A percentile compares a stretch with the other conserved stretches of the same genome.
Conservation (phyloP, 495 filamentous ascomycete species). For the Endocarpon pusillum region DNA sequence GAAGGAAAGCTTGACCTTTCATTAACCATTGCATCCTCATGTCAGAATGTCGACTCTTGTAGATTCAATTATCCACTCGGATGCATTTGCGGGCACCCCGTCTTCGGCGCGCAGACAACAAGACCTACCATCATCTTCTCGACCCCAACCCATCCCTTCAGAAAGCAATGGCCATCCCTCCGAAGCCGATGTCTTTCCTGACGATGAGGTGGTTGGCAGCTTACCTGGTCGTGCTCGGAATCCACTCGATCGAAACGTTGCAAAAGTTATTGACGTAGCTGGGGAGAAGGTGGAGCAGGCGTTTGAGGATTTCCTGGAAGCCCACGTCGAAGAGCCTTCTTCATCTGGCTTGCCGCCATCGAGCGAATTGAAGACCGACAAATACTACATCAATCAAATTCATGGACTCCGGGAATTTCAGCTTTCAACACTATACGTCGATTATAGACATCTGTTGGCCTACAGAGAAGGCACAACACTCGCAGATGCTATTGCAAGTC, state of each 20-base stretch:
- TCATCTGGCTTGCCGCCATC: slow-evolving; percentile 59
- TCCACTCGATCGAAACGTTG: slow-evolving; percentile 46
- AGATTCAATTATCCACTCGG: slow-evolving; percentile 33
- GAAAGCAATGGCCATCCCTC: slow-evolving; percentile 39
- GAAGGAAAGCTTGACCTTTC: not conserved
- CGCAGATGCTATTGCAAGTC: slow-evolving; percentile 64
- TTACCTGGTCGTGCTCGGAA: slow-evolving; percentile 42
- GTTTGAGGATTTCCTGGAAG: slow-evolving; percentile 81
- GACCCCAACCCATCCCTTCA: slow-evolving; percentile 24
- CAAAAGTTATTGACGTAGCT: slow-evolving; percentile 71
- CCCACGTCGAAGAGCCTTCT: slow-evolving; percentile 60
- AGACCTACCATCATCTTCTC: slow-evolving; percentile 27
- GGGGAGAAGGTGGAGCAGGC: slow-evolving; percentile 70
- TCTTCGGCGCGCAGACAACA: slow-evolving; percentile 20
- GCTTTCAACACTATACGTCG: slow-evolving; percentile 92
- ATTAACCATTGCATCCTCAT: not conserved
- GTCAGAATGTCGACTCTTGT: slow-evolving; percentile 32
- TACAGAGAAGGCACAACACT: slow-evolving; percentile 56
- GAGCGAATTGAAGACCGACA: slow-evolving; percentile 60
- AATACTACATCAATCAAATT: slow-evolving; percentile 94
- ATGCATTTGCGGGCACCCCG: slow-evolving; percentile 25
- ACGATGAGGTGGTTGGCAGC: slow-evolving; percentile 45
- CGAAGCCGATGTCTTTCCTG: slow-evolving; percentile 35
- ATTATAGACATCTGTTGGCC: slow-evolving; percentile 70
- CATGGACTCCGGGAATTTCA: slow-evolving; percentile 71